Base-by-base conservation (phyloP, 2,329 filamentous ascomycete genomes). In the Didymella keratinophila region DNA sequence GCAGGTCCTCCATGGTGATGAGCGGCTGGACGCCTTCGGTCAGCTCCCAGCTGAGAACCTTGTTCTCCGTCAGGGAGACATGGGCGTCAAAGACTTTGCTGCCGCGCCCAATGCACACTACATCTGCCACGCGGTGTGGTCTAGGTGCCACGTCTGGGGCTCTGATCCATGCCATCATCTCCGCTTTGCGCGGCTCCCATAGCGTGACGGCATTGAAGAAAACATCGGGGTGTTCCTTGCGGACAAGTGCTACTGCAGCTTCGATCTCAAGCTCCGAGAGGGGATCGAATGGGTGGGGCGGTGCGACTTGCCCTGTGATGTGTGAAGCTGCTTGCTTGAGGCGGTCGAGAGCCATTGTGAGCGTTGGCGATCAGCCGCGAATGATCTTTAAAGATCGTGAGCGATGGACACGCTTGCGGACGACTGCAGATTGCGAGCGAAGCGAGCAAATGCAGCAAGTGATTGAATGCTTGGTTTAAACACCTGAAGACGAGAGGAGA, bases 1-100 rank as follows among this genome's bases (percentile, higher is more conserved):
- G 86, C 34, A 97, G 83, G 75, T 97, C 93, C 72, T 97, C 93
- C 86, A 96, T 92, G 0, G 92, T 96, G 72, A 97, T 96, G 87
- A 97, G 84, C 27, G 93, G 93, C 76, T 97, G 93, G 14, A 92
- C 87, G 23, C 89, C 90, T 4, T 90, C 86, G 2, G 91, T 84
- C 60, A 87, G 80, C 73, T 90, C 86, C 92, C 93, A 97, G 64
- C 86, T 83, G 9, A 88, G 75, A 52, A 97, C 86, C 71, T 86
- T 89, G 52, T 81, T 82, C 44, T 86, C 81, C 20, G 84, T 81
- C 54, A 97, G 77, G 72, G 96, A 87, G 3, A 97, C 89, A 46
- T 93, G 79, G 0, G 91, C 93, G 77, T 97, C 93, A 64, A 87
- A 94, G 0, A 96, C 87, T 72, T 89, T 91, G 66, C 91, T 91